Percentiles rank a stretch among this genome's conserved stretches.
These are phyloP conservation scores for Mycena latifolia DNA, from an alignment of 768 basidiomycete genomes.

Conservation along the genomic window DNA sequence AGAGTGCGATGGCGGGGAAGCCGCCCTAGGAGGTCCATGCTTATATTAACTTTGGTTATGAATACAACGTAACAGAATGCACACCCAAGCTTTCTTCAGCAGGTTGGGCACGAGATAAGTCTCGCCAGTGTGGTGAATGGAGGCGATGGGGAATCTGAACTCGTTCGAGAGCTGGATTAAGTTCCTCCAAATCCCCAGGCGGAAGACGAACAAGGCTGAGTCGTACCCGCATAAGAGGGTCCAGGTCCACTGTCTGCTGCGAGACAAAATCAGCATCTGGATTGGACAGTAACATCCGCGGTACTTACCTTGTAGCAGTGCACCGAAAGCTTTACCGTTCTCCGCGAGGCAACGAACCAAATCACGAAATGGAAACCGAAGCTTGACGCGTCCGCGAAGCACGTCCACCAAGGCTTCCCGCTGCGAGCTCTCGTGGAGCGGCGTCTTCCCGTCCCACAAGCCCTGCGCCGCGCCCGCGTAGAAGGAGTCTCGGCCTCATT, in stretches of 20 bases:
- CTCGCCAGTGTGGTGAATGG: slow-evolving; percentile 85
- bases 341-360: not conserved
- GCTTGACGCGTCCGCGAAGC: slow-evolving; percentile 81
- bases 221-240: slow-evolving; percentile 72
- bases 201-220: too few species aligned
- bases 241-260: slow-evolving; percentile 67
- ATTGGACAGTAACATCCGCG: too few species aligned
- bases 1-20: slow-evolving; percentile 78
- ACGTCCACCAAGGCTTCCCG: slow-evolving; percentile 82
- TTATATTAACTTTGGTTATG: not conserved
- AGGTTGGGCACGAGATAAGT: slow-evolving; percentile 83
- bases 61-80: slow-evolving; percentile 10
- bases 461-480: slow-evolving; percentile 63
- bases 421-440: slow-evolving; percentile 76
- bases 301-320: slow-evolving; percentile 60
- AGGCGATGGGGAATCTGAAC: slow-evolving; percentile 81
- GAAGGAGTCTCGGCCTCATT: slow-evolving; percentile 75
- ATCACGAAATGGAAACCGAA: slow-evolving; percentile 38
- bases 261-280: too few species aligned
- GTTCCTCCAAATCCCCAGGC: too few species aligned
- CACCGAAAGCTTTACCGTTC: slow-evolving; percentile 45
- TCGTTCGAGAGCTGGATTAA: slow-evolving; percentile 75
- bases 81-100: slow-evolving; percentile 77
- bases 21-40: slow-evolving; percentile 47
- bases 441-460: slow-evolving; percentile 55